Conservation (phyloP, 495 filamentous ascomycete species). For the Penicilliopsis zonata region DNA sequence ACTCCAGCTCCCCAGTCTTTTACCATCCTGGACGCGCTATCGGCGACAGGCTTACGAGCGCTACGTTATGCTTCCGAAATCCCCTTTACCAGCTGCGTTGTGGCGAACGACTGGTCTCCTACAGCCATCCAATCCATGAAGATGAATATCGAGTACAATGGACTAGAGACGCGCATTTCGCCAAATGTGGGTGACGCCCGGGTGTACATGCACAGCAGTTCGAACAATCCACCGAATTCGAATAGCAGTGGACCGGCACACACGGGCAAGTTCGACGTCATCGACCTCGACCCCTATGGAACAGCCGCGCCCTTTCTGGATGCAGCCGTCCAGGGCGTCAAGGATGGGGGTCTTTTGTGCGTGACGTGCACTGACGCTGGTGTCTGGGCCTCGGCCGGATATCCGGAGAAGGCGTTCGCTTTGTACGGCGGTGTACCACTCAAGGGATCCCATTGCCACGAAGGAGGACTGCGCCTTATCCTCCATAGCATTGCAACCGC, state of each 20-base stretch:
- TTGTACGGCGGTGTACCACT: constrained; percentile 82
- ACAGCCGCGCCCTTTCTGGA: constrained; percentile 86
- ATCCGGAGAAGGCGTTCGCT: constrained; percentile 83
- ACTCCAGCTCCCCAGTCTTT: constrained; percentile 28
- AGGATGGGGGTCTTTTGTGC: constrained; percentile 80
- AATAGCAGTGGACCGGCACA: constrained; percentile 3
- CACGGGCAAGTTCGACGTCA: constrained; percentile 61
- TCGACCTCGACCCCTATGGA: constrained; percentile 95
- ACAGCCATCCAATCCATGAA: constrained; percentile 71
- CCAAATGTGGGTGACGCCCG: constrained; percentile 70
- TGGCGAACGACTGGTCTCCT: constrained; percentile 77
- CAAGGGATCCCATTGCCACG: constrained; percentile 75
- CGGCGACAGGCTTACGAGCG: constrained; percentile 85
- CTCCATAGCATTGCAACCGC: constrained; percentile 65
- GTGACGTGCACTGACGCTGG: constrained; percentile 94
- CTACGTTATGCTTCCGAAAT: constrained; percentile 88
- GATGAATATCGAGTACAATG: constrained; percentile 74
- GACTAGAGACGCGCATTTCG: constrained; percentile 53
- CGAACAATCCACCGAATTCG: constrained; percentile 12
- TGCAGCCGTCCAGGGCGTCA: constrained; percentile 70
- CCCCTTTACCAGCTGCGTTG: constrained; percentile 66
- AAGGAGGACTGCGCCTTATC: constrained; percentile 79
- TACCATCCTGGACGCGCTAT: constrained; percentile 85
- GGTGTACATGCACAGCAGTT: constrained; percentile 72
- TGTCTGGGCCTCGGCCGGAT: constrained; percentile 86